A percentile compares a stretch with the other conserved stretches of the same genome.
These are phyloP conservation scores for Xanthoparmelia taractica DNA, from an alignment of 495 filamentous ascomycete species.

Conservation along the genomic window DNA sequence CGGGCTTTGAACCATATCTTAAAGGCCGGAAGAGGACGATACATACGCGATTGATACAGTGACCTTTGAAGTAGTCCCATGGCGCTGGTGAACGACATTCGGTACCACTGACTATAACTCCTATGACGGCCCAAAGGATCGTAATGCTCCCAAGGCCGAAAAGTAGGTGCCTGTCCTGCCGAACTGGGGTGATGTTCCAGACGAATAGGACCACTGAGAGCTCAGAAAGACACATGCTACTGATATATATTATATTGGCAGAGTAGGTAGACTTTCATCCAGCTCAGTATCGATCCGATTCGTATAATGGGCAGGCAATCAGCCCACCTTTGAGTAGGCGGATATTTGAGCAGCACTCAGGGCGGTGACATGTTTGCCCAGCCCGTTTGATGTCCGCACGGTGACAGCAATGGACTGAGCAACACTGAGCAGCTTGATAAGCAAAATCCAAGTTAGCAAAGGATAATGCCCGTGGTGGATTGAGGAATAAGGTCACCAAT, in stretches of 20 bases:
- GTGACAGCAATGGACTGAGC: conserved; percentile 14
- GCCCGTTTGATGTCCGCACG: conserved; percentile 25
- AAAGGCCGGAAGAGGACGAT: neutral
- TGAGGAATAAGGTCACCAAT: neutral
- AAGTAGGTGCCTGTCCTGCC: conserved; percentile 25
- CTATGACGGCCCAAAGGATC: conserved; percentile 8
- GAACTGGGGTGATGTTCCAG: conserved; percentile 28
- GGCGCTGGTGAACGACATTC: neutral
- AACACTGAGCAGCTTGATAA: conserved; percentile 2
- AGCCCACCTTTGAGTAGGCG: neutral
- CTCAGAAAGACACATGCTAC: conserved; percentile 28
- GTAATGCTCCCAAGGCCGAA: conserved; percentile 4
- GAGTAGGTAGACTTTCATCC: conserved; percentile 25
- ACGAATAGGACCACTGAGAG: conserved; percentile 29
- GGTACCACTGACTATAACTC: neutral
- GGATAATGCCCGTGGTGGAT: neutral
- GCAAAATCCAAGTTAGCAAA: neutral
- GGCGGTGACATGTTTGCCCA: neutral
- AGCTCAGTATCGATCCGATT: neutral
- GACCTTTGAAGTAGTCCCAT: conserved; percentile 4
- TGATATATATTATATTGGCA: conserved; percentile 28
- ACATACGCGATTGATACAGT: conserved; percentile 2
- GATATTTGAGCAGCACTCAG: neutral
- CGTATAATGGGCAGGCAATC: neutral
- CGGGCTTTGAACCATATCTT: neutral